A percentile compares a stretch with the other conserved stretches of the same genome.
Conservation (phyloP, 352 stramenopile species). For the Pythium aristosporum region DNA sequence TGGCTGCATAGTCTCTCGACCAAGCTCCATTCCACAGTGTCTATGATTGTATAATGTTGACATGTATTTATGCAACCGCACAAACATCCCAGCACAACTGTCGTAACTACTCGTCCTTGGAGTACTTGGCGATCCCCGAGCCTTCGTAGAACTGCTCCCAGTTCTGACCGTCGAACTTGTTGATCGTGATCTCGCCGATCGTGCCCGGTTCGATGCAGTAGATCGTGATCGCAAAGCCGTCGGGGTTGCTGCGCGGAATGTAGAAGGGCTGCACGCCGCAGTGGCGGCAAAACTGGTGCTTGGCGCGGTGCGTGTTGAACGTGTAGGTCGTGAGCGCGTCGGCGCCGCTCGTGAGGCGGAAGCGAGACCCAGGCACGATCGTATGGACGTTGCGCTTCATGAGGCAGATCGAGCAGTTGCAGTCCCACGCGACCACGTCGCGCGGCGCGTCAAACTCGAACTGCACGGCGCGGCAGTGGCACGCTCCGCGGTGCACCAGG, state of each 20-base stretch:
- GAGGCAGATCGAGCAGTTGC: slow-evolving; percentile 84
- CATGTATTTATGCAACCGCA: slow-evolving; percentile 9
- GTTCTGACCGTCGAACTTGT: slow-evolving; percentile 73
- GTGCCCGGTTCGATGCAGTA: slow-evolving; percentile 57
- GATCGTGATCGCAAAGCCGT: slow-evolving; percentile 74
- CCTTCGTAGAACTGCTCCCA: slow-evolving; percentile 50
- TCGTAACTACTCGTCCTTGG: slow-evolving; percentile 29
- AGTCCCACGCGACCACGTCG: slow-evolving; percentile 62
- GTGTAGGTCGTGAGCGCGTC: slow-evolving; percentile 72
- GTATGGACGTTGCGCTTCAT: slow-evolving; percentile 82
- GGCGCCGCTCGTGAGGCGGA: slow-evolving; percentile 46
- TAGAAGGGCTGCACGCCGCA: slow-evolving; percentile 86
- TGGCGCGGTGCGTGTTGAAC: slow-evolving; percentile 77
- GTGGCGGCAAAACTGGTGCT: slow-evolving; percentile 79
- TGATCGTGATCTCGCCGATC: slow-evolving; percentile 51
- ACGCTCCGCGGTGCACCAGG: slow-evolving; percentile 48
- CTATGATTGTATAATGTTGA: not conserved
- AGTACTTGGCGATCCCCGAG: slow-evolving; percentile 43
- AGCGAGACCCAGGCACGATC: slow-evolving; percentile 56
- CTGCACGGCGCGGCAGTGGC: slow-evolving; percentile 67
- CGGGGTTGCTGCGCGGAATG: slow-evolving; percentile 76
- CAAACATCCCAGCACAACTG: too few species aligned
- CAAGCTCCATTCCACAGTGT: slow-evolving; percentile 10
- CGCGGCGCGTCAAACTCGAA: slow-evolving; percentile 68
- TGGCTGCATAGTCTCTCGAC: slow-evolving; percentile 14